Evolutionary conservation across 495 filamentous ascomycete genomes (phyloP), one percentile per base, ranked within the genome.

Genomic region (Bryoglossum gracile): DNA sequence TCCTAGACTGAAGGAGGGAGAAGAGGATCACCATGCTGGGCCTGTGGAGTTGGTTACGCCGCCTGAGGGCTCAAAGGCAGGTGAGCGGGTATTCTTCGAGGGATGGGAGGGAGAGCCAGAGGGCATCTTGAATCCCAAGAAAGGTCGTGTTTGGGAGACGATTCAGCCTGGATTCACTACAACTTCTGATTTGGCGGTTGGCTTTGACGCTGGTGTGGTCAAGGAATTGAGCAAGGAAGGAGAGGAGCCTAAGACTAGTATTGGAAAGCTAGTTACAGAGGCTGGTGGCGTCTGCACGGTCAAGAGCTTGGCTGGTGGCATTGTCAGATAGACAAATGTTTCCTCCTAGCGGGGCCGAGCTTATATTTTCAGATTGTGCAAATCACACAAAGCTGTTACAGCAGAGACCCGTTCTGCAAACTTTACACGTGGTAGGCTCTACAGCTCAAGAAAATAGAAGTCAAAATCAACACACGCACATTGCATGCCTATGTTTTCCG

Each of bases 71-170:
- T 77, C 86, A 17, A 70, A 75, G 50, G 84, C 89, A 25, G 92
- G 92, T 50, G 87, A 94, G 62, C 75, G 88, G 41, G 84, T 97
- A 17, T 86, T 67, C 72, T 97, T 98, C 64, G 88, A 98, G 58
- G 92, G 94, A 41, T 98, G 88, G 83, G 73, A 80, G 56, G 89
- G 87, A 28, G 83, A 95, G 76, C 92, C 94, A 8, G 89, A 97
- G 73, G 82, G 82, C 53, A 74, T 87, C 43, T 76, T 98, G 55
- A 97, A 97, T 73, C 92, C 94, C 34, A 98, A 97, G 83, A 96
- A 96, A 80, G n/a, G n/a, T n/a, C 96, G 95, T 80, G 68, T 96
- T 46, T 97, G 89, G 88, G 92, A 98, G 76, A 87, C 74, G 9
- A 84, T 94, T 69, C 90, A 95, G 71, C 87, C 87, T 4, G 92